Percentiles rank a stretch among this genome's conserved stretches.
phyloP scores from a whole-genome alignment of 768 basidiomycete genomes.

The Rossbeevera mucosa region DNA sequence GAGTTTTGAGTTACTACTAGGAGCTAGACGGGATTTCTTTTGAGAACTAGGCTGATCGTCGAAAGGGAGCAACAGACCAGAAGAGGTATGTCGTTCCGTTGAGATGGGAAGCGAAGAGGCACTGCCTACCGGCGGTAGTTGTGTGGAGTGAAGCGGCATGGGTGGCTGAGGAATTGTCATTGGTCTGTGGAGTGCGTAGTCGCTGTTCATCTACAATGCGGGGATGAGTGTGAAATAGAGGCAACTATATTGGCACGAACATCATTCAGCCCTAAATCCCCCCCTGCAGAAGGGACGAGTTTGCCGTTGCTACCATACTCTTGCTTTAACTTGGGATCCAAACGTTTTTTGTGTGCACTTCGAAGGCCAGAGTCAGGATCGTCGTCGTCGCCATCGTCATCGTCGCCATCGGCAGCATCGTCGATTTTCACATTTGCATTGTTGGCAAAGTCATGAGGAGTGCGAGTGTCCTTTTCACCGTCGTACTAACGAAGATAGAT shows the following conservation, averaged over 20 bases:
- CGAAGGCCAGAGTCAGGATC: conserved; percentile 27
- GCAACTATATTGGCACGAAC: conserved; percentile 13
- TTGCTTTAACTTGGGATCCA: conserved; percentile 27
- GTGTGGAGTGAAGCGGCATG: conserved; percentile 28
- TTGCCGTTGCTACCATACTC: conserved; percentile 24
- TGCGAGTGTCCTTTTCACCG: conserved; percentile 47
- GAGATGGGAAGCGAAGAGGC: conserved; percentile 32
- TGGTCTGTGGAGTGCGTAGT: conserved; percentile 28
- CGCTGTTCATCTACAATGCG: conserved; percentile 18
- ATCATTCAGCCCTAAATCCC: conserved; percentile 22
- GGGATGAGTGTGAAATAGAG: not conserved
- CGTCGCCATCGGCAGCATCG: conserved; percentile 38
- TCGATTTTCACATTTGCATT: conserved; percentile 33
- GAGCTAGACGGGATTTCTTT: conserved; percentile 30
- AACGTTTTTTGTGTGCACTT: conserved; percentile 17
- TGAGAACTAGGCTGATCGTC: conserved; percentile 23
- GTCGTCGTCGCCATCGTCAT: conserved; percentile 32
- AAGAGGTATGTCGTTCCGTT: conserved; percentile 31
- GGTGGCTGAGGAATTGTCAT: conserved; percentile 33
- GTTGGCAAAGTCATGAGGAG: conserved; percentile 46
- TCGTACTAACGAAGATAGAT: conserved; percentile 36
- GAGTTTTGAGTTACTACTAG: conserved; percentile 23
- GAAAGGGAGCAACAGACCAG: conserved; percentile 29
- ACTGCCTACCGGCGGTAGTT: conserved; percentile 16
- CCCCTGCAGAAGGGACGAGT: conserved; percentile 11